phyloP scores from a whole-genome alignment of 371 early-diverging fungal species.

The Lichtheimia ramosa region DNA sequence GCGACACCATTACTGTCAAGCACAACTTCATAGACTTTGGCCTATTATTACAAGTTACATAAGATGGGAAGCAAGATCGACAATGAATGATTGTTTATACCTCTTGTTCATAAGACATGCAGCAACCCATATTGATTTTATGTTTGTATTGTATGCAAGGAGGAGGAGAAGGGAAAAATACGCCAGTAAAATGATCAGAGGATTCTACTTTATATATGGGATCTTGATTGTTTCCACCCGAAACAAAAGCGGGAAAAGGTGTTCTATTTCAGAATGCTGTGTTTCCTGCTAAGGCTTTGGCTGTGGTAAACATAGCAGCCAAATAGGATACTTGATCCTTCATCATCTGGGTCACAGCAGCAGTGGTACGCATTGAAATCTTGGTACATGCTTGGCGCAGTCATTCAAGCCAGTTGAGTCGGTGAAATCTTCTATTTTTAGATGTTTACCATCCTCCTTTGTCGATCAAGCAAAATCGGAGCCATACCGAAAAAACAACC shows the following conservation, averaged over 20 bases:
- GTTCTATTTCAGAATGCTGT: neutral
- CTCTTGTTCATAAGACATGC: conserved; percentile 2
- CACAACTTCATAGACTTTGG: conserved; percentile 41
- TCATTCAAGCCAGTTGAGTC: neutral
- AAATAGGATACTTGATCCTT: neutral
- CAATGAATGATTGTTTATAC: too few species aligned
- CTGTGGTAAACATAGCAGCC: neutral
- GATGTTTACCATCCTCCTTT: neutral
- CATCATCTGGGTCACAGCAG: too few species aligned
- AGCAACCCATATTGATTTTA: conserved; percentile 1
- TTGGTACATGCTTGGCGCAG: neutral
- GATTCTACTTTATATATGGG: too few species aligned
- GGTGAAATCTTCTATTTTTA: neutral
- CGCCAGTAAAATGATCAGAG: neutral
- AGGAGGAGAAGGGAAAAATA: neutral
- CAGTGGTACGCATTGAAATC: too few species aligned
- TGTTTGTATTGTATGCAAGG: neutral
- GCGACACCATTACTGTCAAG: conserved; percentile 46
- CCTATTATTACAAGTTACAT: too few species aligned
- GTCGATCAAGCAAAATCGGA: neutral
- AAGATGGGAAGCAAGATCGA: too few species aligned
- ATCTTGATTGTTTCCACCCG: neutral
- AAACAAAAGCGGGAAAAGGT: neutral
- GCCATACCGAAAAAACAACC: neutral
- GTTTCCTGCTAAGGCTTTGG: neutral